A percentile compares a stretch with the other conserved stretches of the same genome.
phyloP scores from a whole-genome alignment of 768 basidiomycete genomes.

The Termitomyces sp. region DNA sequence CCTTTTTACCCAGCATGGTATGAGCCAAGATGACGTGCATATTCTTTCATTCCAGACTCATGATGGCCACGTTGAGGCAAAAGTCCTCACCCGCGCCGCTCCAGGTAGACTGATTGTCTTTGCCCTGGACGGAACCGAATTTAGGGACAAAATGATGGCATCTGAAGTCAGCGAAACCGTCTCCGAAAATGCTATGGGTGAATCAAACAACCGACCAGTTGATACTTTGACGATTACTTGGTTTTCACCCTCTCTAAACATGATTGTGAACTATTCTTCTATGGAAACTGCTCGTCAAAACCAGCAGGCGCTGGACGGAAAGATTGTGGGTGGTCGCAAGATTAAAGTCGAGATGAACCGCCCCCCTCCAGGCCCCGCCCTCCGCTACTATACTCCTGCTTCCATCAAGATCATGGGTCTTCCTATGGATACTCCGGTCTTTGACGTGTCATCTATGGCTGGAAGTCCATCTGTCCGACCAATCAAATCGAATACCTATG shows the following conservation, averaged over 20 bases:
- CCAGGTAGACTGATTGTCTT: conserved; percentile 33
- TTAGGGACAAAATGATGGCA: conserved; percentile 33
- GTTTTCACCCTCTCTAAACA: conserved; percentile 39
- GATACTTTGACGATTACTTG: conserved; percentile 46
- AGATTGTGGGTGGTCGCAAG: conserved; percentile 31
- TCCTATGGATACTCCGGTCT: conserved; percentile 19
- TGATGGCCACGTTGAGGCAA: conserved; percentile 29
- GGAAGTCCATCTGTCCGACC: conserved; percentile 16
- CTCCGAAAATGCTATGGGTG: conserved; percentile 36
- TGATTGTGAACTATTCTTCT: conserved; percentile 37
- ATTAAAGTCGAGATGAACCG: conserved; percentile 41
- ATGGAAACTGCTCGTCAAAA: conserved; percentile 26
- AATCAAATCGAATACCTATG: conserved; percentile 17
- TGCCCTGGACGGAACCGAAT: conserved; percentile 43
- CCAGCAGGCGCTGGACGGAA: conserved; percentile 29
- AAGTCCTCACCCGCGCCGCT: conserved; percentile 35
- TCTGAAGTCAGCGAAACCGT: conserved; percentile 38
- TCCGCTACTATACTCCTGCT: conserved; percentile 19
- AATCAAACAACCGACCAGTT: conserved; percentile 20
- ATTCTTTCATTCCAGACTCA: conserved; percentile 24
- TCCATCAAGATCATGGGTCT: conserved; percentile 41
- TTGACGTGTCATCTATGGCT: conserved; percentile 23
- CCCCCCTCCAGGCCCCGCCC: conserved; percentile 24
- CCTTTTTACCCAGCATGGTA: conserved; percentile 38
- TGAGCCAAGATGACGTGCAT: conserved; percentile 27